A percentile compares a stretch with the other conserved stretches of the same genome.
Conservation (phyloP, 768 basidiomycete species). For the Harrya chromipes region DNA sequence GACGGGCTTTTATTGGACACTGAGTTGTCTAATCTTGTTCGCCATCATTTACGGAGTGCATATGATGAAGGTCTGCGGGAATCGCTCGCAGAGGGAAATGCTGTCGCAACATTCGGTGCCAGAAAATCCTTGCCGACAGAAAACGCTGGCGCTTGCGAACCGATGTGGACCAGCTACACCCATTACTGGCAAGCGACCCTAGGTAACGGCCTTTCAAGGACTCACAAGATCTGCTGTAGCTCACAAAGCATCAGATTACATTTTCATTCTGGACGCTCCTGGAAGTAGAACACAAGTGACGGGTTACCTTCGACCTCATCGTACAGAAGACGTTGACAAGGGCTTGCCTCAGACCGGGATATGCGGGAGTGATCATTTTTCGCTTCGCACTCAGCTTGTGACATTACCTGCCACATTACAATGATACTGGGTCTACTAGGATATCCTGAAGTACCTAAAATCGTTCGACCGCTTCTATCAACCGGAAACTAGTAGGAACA, state of each 20-base stretch:
- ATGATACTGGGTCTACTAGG: constrained; percentile 9
- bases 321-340: constrained; percentile 51
- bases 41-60: constrained; percentile 52
- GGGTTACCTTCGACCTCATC: constrained; percentile 62
- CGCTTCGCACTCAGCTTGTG: constrained; percentile 64
- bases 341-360: constrained; percentile 81
- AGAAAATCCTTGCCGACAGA: constrained; percentile 39
- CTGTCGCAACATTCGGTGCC: constrained; percentile 48
- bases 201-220: constrained; percentile 42
- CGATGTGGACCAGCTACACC: constrained; percentile 87
- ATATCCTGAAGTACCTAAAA: constrained; percentile 10
- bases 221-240: not conserved
- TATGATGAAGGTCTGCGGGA: constrained; percentile 56
- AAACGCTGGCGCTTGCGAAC: constrained; percentile 62
- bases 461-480: not conserved
- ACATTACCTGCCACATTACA: constrained; percentile 11
- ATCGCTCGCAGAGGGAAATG: constrained; percentile 10
- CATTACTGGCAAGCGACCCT: constrained; percentile 81
- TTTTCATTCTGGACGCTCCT: constrained; percentile 65
- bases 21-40: constrained; percentile 50
- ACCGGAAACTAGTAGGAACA: not conserved
- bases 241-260: constrained; percentile 64
- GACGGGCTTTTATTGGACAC: constrained; percentile 69
- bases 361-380: constrained; percentile 86
- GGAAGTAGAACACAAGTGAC: constrained; percentile 35